phyloP scores from a whole-genome alignment of 1,284 basidiomycete genomes.

The Austroboletus niveus region DNA sequence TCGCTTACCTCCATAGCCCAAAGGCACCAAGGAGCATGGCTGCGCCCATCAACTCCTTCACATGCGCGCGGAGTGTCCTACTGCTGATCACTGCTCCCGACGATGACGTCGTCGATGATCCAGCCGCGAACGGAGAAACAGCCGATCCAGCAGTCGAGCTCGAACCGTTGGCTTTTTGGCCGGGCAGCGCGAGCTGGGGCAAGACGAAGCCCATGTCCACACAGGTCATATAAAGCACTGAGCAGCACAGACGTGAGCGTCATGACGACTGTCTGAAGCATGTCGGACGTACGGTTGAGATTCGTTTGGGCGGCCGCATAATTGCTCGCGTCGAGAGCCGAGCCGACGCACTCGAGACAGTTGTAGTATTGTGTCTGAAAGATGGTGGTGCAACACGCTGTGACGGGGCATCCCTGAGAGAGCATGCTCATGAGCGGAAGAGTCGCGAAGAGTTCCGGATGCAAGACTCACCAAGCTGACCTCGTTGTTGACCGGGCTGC shows the following conservation, averaged over 20 bases:
- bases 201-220: slow-evolving; percentile 31
- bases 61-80: not conserved
- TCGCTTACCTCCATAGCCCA: slow-evolving; percentile 15
- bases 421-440: slow-evolving; percentile 1
- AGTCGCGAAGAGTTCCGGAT: not conserved
- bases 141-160: slow-evolving; percentile 18
- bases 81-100: slow-evolving; percentile 1
- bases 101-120: not conserved
- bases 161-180: slow-evolving; percentile 36
- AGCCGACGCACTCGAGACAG: slow-evolving; percentile 38
- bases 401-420: slow-evolving; percentile 25
- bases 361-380: slow-evolving; percentile 37
- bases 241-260: not conserved
- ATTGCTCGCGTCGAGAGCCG: slow-evolving; percentile 24
- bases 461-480: slow-evolving; percentile 23
- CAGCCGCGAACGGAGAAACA: not conserved
- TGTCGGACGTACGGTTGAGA: slow-evolving; percentile 29
- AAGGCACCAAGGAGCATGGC: slow-evolving; percentile 7
- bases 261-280: not conserved
- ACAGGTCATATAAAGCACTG: slow-evolving; percentile 35
- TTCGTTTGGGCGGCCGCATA: slow-evolving; percentile 27
- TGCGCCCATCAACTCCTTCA: slow-evolving; percentile 4
- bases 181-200: slow-evolving; percentile 39
- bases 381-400: slow-evolving; percentile 32
- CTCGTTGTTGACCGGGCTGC: slow-evolving; percentile 31